phyloP scores from a whole-genome alignment of 2,329 filamentous ascomycete genomes.

The Arachnopeziza araneosa region DNA sequence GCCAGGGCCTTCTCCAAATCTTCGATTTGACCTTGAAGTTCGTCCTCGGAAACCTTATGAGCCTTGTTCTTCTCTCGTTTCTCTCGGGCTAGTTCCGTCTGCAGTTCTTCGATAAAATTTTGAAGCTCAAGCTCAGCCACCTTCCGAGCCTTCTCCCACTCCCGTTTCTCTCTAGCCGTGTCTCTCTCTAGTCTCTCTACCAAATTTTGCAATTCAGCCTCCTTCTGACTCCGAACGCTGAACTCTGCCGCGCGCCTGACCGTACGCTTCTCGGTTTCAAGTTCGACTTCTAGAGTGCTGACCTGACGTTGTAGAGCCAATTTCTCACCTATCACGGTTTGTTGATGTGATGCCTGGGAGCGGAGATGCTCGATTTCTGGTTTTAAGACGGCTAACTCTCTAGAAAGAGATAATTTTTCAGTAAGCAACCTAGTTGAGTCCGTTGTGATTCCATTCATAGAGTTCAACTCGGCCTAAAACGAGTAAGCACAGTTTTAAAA shows the following conservation, averaged over 20 bases:
- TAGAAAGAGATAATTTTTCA: slow-evolving; percentile 56
- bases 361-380: slow-evolving; percentile 58
- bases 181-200: slow-evolving; percentile 34
- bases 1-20: slow-evolving; percentile 30
- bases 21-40: slow-evolving; percentile 30
- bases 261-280: slow-evolving; percentile 75
- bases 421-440: slow-evolving; percentile 66
- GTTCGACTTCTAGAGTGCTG: slow-evolving; percentile 69
- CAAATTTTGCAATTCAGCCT: slow-evolving; percentile 37
- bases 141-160: slow-evolving; percentile 19
- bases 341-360: slow-evolving; percentile 53
- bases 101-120: slow-evolving; percentile 26
- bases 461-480: slow-evolving; percentile 61
- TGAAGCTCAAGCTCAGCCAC: slow-evolving; percentile 11
- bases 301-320: slow-evolving; percentile 73
- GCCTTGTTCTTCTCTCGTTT: slow-evolving; percentile 29
- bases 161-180: slow-evolving; percentile 29
- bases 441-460: slow-evolving; percentile 59
- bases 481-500: neutral
- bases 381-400: slow-evolving; percentile 52
- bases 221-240: slow-evolving; percentile 36
- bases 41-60: slow-evolving; percentile 23
- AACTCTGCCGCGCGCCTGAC: slow-evolving; percentile 49
- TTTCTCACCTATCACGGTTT: slow-evolving; percentile 71
- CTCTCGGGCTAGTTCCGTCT: slow-evolving; percentile 32